Evolutionary conservation across 1,139 yeast genomes (phyloP).

Genomic region (Candida albicans): DNA sequence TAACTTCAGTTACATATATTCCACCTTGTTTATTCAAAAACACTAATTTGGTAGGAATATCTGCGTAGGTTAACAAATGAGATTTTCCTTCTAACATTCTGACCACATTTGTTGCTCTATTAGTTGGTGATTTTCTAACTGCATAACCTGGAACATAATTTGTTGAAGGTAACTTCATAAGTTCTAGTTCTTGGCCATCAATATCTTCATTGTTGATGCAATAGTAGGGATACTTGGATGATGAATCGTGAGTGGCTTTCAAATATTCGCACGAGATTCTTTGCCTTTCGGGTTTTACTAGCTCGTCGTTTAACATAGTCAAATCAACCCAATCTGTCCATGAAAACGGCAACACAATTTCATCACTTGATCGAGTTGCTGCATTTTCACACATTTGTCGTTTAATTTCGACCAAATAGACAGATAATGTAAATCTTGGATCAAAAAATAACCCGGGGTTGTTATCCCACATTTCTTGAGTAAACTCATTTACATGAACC

Average conservation of each 20-base stretch:
- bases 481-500: constrained; percentile 22
- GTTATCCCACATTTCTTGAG: constrained; percentile 16
- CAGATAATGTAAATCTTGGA: constrained; percentile 25
- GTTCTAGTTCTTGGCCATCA: constrained; percentile 25
- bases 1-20: constrained; percentile 28
- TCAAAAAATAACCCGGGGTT: constrained; percentile 21
- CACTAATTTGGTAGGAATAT: constrained; percentile 28
- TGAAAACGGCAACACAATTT: constrained; percentile 32
- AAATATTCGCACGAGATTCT: constrained; percentile 35
- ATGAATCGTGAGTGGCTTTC: constrained; percentile 24
- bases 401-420: constrained; percentile 20
- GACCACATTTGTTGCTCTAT: constrained; percentile 29
- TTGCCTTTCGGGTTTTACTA: constrained; percentile 33
- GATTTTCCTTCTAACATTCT: constrained; percentile 45
- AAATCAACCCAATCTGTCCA: constrained; percentile 32
- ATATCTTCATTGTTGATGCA: constrained; percentile 26
- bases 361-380: constrained; percentile 14
- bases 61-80: constrained; percentile 41
- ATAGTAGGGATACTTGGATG: constrained; percentile 19
- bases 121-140: constrained; percentile 30
- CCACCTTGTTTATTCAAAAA: constrained; percentile 27
- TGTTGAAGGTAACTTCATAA: constrained; percentile 16
- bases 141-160: constrained; percentile 44
- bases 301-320: constrained; percentile 37
- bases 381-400: constrained; percentile 13